Conservation (phyloP, 345 rosid species). For the Populus pruinosa region DNA sequence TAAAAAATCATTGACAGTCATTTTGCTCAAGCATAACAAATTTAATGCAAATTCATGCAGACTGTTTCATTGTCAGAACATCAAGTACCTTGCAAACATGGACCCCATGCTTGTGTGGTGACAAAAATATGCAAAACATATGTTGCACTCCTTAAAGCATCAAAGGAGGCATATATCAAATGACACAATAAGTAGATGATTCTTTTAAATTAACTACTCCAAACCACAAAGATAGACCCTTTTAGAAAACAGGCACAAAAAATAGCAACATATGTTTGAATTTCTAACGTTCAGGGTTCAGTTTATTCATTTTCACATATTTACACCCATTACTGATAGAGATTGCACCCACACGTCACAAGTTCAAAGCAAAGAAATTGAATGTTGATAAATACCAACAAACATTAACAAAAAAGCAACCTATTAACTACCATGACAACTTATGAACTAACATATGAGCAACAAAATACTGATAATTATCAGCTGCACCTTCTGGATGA, state of each 20-base stretch:
- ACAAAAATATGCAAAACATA: neutral
- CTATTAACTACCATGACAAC: neutral
- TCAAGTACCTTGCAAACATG: neutral
- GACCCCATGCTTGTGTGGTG: neutral
- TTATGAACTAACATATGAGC: neutral
- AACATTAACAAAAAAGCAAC: neutral
- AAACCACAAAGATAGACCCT: neutral
- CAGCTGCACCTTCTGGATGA: slow-evolving; percentile 41
- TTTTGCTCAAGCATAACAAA: neutral
- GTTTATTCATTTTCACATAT: neutral
- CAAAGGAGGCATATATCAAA: neutral
- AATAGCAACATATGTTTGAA: neutral
- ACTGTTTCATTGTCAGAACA: neutral
- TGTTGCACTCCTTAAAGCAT: neutral
- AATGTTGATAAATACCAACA: neutral
- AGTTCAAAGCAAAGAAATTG: neutral
- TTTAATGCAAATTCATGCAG: neutral
- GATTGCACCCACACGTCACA: neutral
- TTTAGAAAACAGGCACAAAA: too few species aligned
- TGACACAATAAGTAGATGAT: neutral
- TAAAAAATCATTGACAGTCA: neutral
- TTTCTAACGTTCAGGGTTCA: neutral
- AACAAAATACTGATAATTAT: slow-evolving; percentile 37
- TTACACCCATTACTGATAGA: neutral
- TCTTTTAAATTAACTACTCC: neutral